Percentiles rank a stretch among this genome's conserved stretches.
Evolutionary conservation across 2,329 filamentous ascomycete genomes (phyloP).

Genomic region (Exophiala calicioides): DNA sequence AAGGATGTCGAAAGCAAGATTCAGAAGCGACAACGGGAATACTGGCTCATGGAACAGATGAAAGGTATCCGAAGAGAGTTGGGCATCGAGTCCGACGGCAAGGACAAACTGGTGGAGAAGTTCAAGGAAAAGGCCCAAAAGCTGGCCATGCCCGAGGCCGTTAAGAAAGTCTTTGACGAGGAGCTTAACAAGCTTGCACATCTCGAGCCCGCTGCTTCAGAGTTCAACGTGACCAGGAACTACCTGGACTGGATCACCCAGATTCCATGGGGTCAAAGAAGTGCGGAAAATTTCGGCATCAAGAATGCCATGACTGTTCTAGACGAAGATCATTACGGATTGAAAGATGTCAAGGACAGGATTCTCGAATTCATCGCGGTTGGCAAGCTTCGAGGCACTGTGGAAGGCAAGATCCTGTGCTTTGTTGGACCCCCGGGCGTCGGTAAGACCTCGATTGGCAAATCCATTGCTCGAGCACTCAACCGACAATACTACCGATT

Average conservation of each 20-base stretch:
- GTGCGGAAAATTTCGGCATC: slow-evolving; percentile 95
- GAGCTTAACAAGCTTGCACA: slow-evolving; percentile 97
- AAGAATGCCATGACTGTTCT: slow-evolving; percentile 85
- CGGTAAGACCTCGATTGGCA: slow-evolving; percentile 97
- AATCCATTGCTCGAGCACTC: slow-evolving; percentile 91
- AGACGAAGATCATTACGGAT: slow-evolving; percentile 93
- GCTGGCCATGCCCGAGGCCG: slow-evolving; percentile 92
- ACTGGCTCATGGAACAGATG: slow-evolving; percentile 99
- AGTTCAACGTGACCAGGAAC: slow-evolving; percentile 98
- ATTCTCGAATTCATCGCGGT: slow-evolving; percentile 98
- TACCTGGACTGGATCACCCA: slow-evolving; percentile 99
- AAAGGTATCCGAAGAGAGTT: slow-evolving; percentile 95
- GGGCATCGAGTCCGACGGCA: slow-evolving; percentile 94
- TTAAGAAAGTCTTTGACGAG: slow-evolving; percentile 97
- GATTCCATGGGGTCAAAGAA: slow-evolving; percentile 94
- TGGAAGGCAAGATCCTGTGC: slow-evolving; percentile 97
- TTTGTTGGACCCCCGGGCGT: slow-evolving; percentile 97
- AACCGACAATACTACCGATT: slow-evolving; percentile 98
- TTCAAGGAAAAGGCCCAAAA: slow-evolving; percentile 95
- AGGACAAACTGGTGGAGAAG: slow-evolving; percentile 95
- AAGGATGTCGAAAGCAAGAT: slow-evolving; percentile 98
- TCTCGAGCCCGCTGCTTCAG: slow-evolving; percentile 90
- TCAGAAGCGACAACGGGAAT: slow-evolving; percentile 93
- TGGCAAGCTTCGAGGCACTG: slow-evolving; percentile 91
- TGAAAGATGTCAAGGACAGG: slow-evolving; percentile 98